These are phyloP conservation scores for Trypanosoma scelopori DNA, from an alignment of 208 protist genomes.

Conservation along the genomic window DNA sequence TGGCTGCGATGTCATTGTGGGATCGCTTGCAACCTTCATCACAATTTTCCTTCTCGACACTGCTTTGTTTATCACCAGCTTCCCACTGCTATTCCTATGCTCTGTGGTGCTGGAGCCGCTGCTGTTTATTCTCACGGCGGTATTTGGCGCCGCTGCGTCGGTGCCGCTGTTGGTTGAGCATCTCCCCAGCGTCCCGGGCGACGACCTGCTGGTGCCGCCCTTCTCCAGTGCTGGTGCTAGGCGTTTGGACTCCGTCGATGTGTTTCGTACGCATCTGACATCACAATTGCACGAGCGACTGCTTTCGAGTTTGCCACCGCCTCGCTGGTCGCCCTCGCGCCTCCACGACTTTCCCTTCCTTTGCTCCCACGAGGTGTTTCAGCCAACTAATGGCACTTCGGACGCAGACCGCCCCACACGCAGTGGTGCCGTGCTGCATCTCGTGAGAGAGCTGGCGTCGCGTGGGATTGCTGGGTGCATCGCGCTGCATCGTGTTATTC, in stretches of 20 bases:
- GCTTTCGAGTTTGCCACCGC: slow-evolving; percentile 5
- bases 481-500: not conserved
- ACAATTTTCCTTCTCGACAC: slow-evolving; percentile 26
- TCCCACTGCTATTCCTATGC: slow-evolving; percentile 20
- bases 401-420: not conserved
- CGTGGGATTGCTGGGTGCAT: not conserved
- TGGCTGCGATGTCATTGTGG: slow-evolving; percentile 12
- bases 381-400: not conserved
- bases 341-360: slow-evolving; percentile 5
- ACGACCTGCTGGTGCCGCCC: not conserved
- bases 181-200: slow-evolving; percentile 10
- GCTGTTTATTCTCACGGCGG: slow-evolving; percentile 15
- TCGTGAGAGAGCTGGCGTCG: not conserved
- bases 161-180: slow-evolving; percentile 9
- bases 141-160: not conserved
- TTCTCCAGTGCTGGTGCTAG: not conserved
- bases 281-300: not conserved
- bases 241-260: not conserved
- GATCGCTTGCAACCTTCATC: slow-evolving; percentile 16
- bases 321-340: slow-evolving; percentile 1
- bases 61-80: slow-evolving; percentile 12
- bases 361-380: slow-evolving; percentile 16
- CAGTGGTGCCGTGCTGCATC: not conserved
- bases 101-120: slow-evolving; percentile 25
- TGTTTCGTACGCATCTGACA: slow-evolving; percentile 3